Conservation (phyloP, 768 basidiomycete species). For the Dioszegia crocea region DNA sequence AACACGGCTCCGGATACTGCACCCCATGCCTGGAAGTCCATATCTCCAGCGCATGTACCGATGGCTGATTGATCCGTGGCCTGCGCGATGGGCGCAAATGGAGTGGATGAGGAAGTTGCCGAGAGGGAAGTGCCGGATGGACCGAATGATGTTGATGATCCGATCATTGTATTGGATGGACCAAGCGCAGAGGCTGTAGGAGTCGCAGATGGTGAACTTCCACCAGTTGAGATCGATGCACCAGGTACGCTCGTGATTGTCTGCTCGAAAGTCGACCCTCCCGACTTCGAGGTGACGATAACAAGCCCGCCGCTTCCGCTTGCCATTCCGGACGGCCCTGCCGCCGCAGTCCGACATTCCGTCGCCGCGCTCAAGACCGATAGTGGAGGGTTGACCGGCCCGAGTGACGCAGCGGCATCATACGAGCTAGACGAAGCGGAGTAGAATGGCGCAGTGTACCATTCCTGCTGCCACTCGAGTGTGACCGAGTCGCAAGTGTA, state of each 20-base stretch:
- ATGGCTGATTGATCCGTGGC: background rate
- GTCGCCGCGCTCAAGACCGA: conserved; percentile 9
- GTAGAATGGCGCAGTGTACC: conserved; percentile 34
- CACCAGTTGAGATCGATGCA: background rate
- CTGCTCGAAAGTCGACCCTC: background rate
- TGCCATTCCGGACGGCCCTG: background rate
- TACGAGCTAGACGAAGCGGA: conserved; percentile 18
- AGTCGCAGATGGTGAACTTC: background rate
- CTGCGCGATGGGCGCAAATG: background rate
- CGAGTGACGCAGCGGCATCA: conserved; percentile 25
- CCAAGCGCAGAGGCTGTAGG: background rate
- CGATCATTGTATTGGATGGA: background rate
- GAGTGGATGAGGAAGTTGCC: background rate
- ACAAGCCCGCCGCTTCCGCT: background rate
- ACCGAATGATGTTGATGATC: background rate
- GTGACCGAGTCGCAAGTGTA: conserved; percentile 25
- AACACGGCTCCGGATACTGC: conserved; percentile 18
- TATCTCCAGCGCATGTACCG: conserved; percentile 26
- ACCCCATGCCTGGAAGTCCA: conserved; percentile 39
- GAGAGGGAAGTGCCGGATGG: background rate
- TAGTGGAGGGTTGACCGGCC: conserved; percentile 26
- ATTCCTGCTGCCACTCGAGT: conserved; percentile 21
- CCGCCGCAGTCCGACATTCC: conserved; percentile 1
- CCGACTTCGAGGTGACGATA: background rate
- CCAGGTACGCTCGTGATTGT: background rate